These are phyloP conservation scores for Nannochloropsis oceanica DNA, from an alignment of 108 stramenopile species.

Conservation along the genomic window DNA sequence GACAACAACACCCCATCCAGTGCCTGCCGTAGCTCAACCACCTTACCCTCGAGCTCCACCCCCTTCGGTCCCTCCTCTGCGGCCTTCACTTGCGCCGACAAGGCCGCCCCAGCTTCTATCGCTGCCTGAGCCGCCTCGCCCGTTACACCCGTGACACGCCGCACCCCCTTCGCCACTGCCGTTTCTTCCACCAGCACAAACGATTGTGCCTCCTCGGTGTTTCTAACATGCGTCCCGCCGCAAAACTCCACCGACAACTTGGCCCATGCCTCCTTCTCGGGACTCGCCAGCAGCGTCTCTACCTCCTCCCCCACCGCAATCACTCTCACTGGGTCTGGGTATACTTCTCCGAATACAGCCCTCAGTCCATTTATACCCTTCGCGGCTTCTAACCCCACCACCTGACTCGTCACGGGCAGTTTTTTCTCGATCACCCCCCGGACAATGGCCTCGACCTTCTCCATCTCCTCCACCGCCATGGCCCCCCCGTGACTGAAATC, in stretches of 20 bases:
- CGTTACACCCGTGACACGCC: slow-evolving; percentile 80
- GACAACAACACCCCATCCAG: slow-evolving; percentile 53
- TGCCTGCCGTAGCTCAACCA: neutral
- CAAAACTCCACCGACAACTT: slow-evolving; percentile 93
- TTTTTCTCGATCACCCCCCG: slow-evolving; percentile 1
- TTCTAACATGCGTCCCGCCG: slow-evolving; percentile 91
- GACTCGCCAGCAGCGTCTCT: slow-evolving; percentile 56
- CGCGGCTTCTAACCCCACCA: slow-evolving; percentile 44
- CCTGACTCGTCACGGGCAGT: slow-evolving; percentile 12
- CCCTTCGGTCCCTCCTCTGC: slow-evolving; percentile 22
- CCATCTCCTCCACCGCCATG: slow-evolving; percentile 38
- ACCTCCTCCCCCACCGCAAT: slow-evolving; percentile 65
- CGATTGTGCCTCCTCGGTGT: slow-evolving; percentile 79
- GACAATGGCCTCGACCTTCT: slow-evolving; percentile 26
- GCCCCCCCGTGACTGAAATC: slow-evolving; percentile 28
- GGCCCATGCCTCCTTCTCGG: slow-evolving; percentile 65
- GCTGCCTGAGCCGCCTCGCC: slow-evolving; percentile 65
- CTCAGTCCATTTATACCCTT: slow-evolving; percentile 74
- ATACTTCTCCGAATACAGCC: slow-evolving; percentile 95
- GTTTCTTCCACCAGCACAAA: slow-evolving; percentile 86
- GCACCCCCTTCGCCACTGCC: slow-evolving; percentile 93
- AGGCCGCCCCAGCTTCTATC: slow-evolving; percentile 49
- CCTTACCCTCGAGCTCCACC: neutral
- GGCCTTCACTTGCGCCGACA: slow-evolving; percentile 47
- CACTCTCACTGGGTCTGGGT: slow-evolving; percentile 98